Conservation (phyloP, 2,329 filamentous ascomycete genomes). For the Nakataea oryzae region DNA sequence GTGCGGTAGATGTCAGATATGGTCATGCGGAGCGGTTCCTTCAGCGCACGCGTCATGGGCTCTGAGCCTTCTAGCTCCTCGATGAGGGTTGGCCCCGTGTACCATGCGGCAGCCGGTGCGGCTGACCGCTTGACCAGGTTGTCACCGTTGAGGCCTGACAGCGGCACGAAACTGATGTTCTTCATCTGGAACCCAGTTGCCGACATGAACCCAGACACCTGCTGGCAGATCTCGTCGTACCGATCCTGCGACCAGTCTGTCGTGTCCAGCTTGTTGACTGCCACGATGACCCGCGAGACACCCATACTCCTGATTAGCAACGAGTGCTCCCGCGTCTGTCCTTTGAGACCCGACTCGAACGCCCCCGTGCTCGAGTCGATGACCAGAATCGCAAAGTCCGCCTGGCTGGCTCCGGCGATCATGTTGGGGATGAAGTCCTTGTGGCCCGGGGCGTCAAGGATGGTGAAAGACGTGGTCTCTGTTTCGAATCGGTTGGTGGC, state of each 20-base stretch:
- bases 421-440: constrained; percentile 97
- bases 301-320: constrained; percentile 84
- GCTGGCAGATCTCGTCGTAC: constrained; percentile 76
- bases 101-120: constrained; percentile 60
- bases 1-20: constrained; percentile 82
- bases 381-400: constrained; percentile 89
- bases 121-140: constrained; percentile 61
- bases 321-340: constrained; percentile 91
- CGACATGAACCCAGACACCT: constrained; percentile 73
- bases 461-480: constrained; percentile 76
- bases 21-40: constrained; percentile 75
- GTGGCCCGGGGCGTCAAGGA: constrained; percentile 90
- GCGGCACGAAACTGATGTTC: constrained; percentile 78
- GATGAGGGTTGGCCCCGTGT: constrained; percentile 66
- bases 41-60: constrained; percentile 57
- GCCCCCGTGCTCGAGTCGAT: constrained; percentile 85
- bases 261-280: constrained; percentile 90
- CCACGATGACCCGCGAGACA: constrained; percentile 77
- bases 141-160: constrained; percentile 79
- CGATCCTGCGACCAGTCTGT: constrained; percentile 72
- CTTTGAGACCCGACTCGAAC: constrained; percentile 86
- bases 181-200: constrained; percentile 73
- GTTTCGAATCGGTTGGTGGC: constrained; percentile 94
- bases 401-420: constrained; percentile 94
- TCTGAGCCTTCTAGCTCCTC: constrained; percentile 79